A percentile compares a stretch with the other conserved stretches of the same genome.
Conservation (phyloP, 2,329 filamentous ascomycete species). For the Xylariaceae sp. region DNA sequence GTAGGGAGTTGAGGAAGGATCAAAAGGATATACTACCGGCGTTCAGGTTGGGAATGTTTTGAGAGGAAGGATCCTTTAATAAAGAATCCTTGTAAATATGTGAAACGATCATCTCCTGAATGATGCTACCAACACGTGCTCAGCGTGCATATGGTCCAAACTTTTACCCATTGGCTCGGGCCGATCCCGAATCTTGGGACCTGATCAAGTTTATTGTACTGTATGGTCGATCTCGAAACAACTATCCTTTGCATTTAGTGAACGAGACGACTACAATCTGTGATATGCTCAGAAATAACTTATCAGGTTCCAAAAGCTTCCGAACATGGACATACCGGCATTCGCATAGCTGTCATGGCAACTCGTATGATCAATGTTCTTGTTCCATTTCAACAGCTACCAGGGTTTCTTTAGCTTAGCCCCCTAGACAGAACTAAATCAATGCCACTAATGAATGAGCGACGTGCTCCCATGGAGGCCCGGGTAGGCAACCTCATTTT, state of each 20-base stretch:
- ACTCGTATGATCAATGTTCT: too few relatives aligned
- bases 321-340: too few relatives aligned
- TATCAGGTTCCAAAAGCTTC: too few relatives aligned
- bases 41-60: neutral
- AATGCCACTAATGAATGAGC: too few relatives aligned
- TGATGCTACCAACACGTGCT: constrained; percentile 25
- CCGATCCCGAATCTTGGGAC: constrained; percentile 21
- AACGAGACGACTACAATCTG: neutral
- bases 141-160: constrained; percentile 25
- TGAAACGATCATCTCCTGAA: constrained; percentile 19
- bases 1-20: constrained; percentile 1
- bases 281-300: too few relatives aligned
- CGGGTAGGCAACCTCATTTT: too few relatives aligned
- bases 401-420: too few relatives aligned
- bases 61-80: constrained; percentile 10
- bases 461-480: too few relatives aligned
- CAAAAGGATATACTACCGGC: neutral
- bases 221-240: neutral
- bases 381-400: too few relatives aligned
- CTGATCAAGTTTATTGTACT: neutral
- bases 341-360: too few relatives aligned
- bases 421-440: too few relatives aligned
- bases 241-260: neutral
- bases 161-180: constrained; percentile 21
- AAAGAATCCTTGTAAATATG: constrained; percentile 17